Evolutionary conservation across 345 rosid genomes (phyloP), one percentile per base, ranked within the genome.

Genomic region (Eucalyptus curtisii): DNA sequence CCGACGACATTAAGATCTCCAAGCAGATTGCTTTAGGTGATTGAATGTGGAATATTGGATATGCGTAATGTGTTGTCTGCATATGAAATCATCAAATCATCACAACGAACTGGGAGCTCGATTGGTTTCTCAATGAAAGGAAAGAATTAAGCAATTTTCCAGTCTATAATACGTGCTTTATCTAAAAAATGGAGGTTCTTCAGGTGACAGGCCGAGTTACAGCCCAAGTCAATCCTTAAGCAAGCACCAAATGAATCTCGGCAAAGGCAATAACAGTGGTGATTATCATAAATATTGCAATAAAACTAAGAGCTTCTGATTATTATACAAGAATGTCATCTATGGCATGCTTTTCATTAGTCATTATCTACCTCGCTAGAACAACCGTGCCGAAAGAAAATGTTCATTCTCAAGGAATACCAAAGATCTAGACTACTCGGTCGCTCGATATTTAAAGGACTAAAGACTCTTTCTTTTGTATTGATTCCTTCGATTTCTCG

Each of bases 361-460:
- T 64, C 71, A 64, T n/a, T 64, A 30, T 15, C 8, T 64, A 30
- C 71, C 31, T 64, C 37, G 3, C 37, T 64, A 64, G 76, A n/a
- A 64, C 0, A 10, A 64, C 19, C 37, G 10, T 0, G 19, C 33
- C 0, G 0, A 64, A 2, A n/a, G 19, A 64, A 64, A 64, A 64
- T 64, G 17, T 30, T 61, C 10, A n/a, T 64, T 7, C 37, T 64
- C 76, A n/a, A 64, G 76, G 20, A 64, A 64, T 64, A 64, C 37
- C 13, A 64, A 64, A 64, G 37, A 64, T 64, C 76, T 64, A n/a
- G 76, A n/a, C 76, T 64, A 30, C 76, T 64, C 76, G 8, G 76
- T 64, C 19, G 19, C 76, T 64, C 10, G 37, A 64, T 6, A n/a
- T 64, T 13, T 30, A 14, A 64, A 64, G 76, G 37, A 64, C 76